phyloP scores from a whole-genome alignment of 495 filamentous ascomycete species.

The Aspergillus heteromorphus region DNA sequence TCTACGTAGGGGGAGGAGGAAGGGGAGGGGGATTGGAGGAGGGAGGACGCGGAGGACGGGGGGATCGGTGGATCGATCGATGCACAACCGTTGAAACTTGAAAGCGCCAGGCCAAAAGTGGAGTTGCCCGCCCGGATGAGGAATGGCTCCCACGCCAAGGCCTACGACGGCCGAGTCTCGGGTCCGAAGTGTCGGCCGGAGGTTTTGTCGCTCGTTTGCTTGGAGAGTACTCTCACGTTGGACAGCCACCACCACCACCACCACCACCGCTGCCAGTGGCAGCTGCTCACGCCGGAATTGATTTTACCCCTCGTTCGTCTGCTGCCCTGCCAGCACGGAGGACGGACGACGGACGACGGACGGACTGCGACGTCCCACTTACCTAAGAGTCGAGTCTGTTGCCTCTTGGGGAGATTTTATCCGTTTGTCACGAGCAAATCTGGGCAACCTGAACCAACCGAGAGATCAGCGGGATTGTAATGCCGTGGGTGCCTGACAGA shows the following conservation, averaged over 20 bases:
- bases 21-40: slow-evolving; percentile 1
- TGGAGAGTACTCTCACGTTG: neutral
- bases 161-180: slow-evolving; percentile 28
- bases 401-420: neutral
- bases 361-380: too few relatives aligned
- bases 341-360: too few relatives aligned
- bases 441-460: neutral
- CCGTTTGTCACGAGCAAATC: too few relatives aligned
- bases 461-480: too few relatives aligned
- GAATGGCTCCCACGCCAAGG: slow-evolving; percentile 12
- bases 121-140: neutral
- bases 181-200: slow-evolving; percentile 15
- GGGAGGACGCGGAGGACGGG: slow-evolving; percentile 13
- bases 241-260: too few relatives aligned
- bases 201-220: neutral
- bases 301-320: slow-evolving; percentile 4
- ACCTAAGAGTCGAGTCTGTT: neutral
- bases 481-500: too few relatives aligned
- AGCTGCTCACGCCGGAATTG: slow-evolving; percentile 2
- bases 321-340: neutral
- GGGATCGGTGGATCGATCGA: slow-evolving; percentile 8
- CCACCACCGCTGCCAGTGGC: too few relatives aligned
- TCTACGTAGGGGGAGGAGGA: too few relatives aligned
- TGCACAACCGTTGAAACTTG: slow-evolving; percentile 9
- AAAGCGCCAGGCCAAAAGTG: neutral